Evolutionary conservation across 768 basidiomycete genomes (phyloP), one percentile per base, ranked within the genome.

Genomic region (Amanita exitialis): DNA sequence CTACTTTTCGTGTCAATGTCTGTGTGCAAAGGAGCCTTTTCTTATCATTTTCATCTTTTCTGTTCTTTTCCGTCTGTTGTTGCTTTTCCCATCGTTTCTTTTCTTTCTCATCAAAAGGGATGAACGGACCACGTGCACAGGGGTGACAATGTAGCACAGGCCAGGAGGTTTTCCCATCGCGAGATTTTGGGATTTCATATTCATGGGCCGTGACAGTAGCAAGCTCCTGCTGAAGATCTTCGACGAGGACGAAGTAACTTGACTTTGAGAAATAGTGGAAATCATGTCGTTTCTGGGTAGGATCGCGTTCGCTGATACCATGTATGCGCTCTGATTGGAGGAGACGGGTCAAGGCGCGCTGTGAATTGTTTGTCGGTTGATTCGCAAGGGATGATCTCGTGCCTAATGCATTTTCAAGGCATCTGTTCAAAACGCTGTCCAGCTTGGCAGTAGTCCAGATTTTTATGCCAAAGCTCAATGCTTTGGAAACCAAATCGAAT

Each of bases 241-340:
- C 94, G n/a, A 97, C 78, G 39, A 98, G 76, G 41, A 97, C 75
- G 62, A 91, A 97, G 61, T 77, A 83, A 47, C 76, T 79, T 37
- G 75, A 74, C 37, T 81, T 79, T 15, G 78, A 67, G 65, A 98
- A 98, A 64, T 98, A 99, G 51, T 77, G 79, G 61, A 81, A 90
- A 64, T 94, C 92, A 56, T 86, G 83, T 45, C 93, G 81, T 55
- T 80, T 89, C 55, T 93, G 88, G 16, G 79, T 83, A 1, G 90
- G 85, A 67, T 99, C 96, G 42, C 95, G 88, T 69, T 99, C 96
- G 15, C 80, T 83, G 1, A 82, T 86, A 42, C 96, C 96, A 56
- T 90, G 81, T 37, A 89, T 65, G 54, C 82, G 83, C 63, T 98
- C 96, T 16, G 86, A 83, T 58, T 90, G 81, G 38, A 90, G 69